Base-by-base conservation (phyloP, 2,329 filamentous ascomycete species). In the Fusarium sarcochroum region DNA sequence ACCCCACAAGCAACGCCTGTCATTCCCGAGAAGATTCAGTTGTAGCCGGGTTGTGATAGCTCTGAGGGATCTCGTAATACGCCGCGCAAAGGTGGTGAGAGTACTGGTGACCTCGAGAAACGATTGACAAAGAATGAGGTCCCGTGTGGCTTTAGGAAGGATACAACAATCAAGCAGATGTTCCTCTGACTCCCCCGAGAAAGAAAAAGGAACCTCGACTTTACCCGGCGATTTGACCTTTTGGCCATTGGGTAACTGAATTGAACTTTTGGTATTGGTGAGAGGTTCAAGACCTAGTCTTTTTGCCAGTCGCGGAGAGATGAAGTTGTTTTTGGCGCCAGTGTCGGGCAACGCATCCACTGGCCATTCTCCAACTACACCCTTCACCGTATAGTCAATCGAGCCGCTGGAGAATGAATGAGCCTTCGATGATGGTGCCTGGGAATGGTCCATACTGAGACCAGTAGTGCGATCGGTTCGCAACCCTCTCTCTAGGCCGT, bases 401-500 rank as follows among this genome's bases (percentile, higher is more conserved):
- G 20, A 17, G 5, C 32, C 11, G 21, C 14, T 37, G 0, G 42
- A 48, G 14, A 35, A 41, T 3, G 38, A n/a, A 10, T 13, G 21
- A 27, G 41, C 7, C 23, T 5, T 23, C 23, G 23, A 23, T 5
- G 23, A 5, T 23, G 23, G 23, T 23, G 23, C 23, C 23, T 23
- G 23, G 23, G 23, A 7, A 23, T 96, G 93, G 68, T 95, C 92
- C 18, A 88, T 74, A 68, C 90, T 91, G 23, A 96, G 80, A 11
- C 93, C 93, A 53, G 86, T 81, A 44, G 83, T 84, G 38, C 87
- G 79, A 74, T 93, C 83, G 2, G 91, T 90, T 58, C 89, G 84
- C 11, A 96, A 77, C 1, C 93, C 93, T 74, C 90, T 93, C 73
- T 93, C 91, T 20, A 96, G 76, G 3, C 93, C 93, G 9, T 80